Evolutionary conservation across 2,329 filamentous ascomycete species (phyloP), one percentile per base, ranked within the genome.

Genomic region (Venturiaceae sp.): DNA sequence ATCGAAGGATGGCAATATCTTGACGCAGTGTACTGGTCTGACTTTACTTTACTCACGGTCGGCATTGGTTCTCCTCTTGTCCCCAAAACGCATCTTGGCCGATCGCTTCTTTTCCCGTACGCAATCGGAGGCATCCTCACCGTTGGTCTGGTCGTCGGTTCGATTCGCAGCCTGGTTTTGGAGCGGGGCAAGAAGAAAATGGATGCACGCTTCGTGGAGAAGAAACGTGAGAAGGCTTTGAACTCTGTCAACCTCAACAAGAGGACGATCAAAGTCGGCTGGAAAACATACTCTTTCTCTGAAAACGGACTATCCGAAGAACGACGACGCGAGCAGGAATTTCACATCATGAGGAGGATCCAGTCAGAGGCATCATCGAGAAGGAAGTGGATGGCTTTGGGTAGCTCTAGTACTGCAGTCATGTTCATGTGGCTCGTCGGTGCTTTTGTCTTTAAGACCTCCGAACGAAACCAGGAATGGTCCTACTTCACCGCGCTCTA

Each of bases 11-110:
- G 80, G 80, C 67, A 71, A 34, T 82, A 75, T 61, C 68, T 82
- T 0, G 78, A 82, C 62, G 75, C 75, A 1, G 74, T 83, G 0
- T 83, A 79, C 63, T 83, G 77, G 73, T 77, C 79, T 2, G 76
- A 82, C 62, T 80, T 80, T 50, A 83, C 80, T 0, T 66, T 82
- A 1, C 72, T 83, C 2, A 83, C 80, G 0, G 73, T 83, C 5
- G 80, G 80, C 3, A 70, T 82, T 14, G 80, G 80, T 13, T 74
- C 75, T 13, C 72, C 78, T 58, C 78, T 75, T 60, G 70, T 74
- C 2, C 80, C 80, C 1, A 67, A 64, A 19, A 82, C 79, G 0
- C 74, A 78, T 59, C 64, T 76, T 2, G 80, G 78, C 2, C 72
- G 79, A 36, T 73, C 75, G 3, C 65, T 83, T 0, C 64, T 83